phyloP scores from a whole-genome alignment of 2,329 filamentous ascomycete species.

The Alternaria sp. region DNA sequence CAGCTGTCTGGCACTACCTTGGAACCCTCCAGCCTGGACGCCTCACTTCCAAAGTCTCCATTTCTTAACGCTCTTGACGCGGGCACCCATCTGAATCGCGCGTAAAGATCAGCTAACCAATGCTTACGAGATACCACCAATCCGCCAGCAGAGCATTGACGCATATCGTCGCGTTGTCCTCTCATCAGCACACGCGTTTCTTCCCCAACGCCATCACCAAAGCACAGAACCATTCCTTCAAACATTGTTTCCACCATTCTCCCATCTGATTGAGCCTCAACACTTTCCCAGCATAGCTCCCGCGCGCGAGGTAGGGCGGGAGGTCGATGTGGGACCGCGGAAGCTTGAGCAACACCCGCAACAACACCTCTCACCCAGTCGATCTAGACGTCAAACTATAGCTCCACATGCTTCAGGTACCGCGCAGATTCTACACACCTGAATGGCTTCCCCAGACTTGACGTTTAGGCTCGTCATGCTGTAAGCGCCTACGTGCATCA shows the following conservation, averaged over 20 bases:
- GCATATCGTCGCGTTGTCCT: conserved; percentile 21
- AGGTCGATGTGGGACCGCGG: conserved; percentile 41
- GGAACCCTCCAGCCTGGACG: background rate
- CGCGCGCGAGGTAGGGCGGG: conserved; percentile 47
- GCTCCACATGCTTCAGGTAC: conserved; percentile 30
- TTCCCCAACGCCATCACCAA: conserved; percentile 33
- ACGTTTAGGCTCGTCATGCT: conserved; percentile 33
- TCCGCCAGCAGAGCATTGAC: conserved; percentile 26
- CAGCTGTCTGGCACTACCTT: background rate
- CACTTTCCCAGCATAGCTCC: conserved; percentile 45
- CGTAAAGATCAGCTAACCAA: conserved; percentile 2
- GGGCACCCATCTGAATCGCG: background rate
- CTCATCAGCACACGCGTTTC: conserved; percentile 27
- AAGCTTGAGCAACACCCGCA: conserved; percentile 37
- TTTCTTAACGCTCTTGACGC: background rate
- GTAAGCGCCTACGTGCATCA: conserved; percentile 45
- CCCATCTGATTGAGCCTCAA: conserved; percentile 47
- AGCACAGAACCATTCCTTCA: conserved; percentile 14
- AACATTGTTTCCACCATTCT: conserved; percentile 19
- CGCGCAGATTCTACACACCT: conserved; percentile 18
- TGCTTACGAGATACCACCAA: background rate
- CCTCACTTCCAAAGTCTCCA: background rate
- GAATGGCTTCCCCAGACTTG: conserved; percentile 39
- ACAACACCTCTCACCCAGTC: conserved; percentile 36
- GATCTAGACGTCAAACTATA: conserved; percentile 28